Conservation (phyloP, 345 rosid genomes). For the Geranium brycei region DNA sequence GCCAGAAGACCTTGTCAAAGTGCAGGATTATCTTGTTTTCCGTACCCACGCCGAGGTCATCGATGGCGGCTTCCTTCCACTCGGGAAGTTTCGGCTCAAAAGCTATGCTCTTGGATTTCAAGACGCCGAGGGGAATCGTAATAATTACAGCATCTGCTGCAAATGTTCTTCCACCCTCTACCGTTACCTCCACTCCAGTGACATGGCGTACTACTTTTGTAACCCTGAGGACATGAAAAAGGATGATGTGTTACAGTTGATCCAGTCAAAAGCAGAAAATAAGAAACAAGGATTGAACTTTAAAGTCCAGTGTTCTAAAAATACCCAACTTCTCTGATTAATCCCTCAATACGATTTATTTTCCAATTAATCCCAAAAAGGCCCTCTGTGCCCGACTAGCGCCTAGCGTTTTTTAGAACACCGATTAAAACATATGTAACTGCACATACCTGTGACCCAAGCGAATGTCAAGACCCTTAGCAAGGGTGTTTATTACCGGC, state of each 20-base stretch:
- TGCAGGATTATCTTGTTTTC: constrained; percentile 78
- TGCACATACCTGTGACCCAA: constrained; percentile 54
- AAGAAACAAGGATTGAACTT: background rate
- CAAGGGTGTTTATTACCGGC: constrained; percentile 87
- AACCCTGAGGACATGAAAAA: constrained; percentile 35
- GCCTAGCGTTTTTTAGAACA: too few species aligned
- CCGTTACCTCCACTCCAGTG: constrained; percentile 72
- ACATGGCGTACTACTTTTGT: constrained; percentile 48
- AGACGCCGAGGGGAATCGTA: constrained; percentile 78
- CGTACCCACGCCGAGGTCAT: constrained; percentile 77
- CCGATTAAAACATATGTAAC: background rate
- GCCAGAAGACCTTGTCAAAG: constrained; percentile 89
- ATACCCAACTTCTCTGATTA: too few species aligned
- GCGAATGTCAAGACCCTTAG: constrained; percentile 85
- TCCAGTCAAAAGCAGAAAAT: background rate
- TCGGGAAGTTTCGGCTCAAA: constrained; percentile 85
- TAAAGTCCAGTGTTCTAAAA: too few species aligned
- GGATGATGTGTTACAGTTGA: background rate
- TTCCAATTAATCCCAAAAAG: too few species aligned
- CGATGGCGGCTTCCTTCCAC: constrained; percentile 91
- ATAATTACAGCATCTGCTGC: constrained; percentile 72
- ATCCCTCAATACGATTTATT: too few species aligned
- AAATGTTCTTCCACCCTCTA: constrained; percentile 56
- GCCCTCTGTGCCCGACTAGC: too few species aligned
- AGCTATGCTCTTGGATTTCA: constrained; percentile 47